A percentile compares a stretch with the other conserved stretches of the same genome.
Conservation (phyloP, 2,329 filamentous ascomycete genomes). For the Bipolaris sorokiniana region DNA sequence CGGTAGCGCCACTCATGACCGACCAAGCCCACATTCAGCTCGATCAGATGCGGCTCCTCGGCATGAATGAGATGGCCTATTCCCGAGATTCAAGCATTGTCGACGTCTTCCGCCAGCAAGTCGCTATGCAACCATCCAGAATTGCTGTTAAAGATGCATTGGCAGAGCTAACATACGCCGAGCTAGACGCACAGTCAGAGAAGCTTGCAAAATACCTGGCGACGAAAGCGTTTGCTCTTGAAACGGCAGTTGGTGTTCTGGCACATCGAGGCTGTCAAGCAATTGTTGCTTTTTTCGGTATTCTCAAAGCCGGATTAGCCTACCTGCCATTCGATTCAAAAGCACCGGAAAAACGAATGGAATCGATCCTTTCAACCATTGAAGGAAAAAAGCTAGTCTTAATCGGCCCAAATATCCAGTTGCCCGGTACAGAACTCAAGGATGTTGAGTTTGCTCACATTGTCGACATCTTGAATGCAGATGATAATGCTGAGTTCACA, state of each 20-base stretch:
- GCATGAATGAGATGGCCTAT: not conserved
- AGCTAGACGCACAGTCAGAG: constrained; percentile 14
- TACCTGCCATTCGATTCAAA: constrained; percentile 48
- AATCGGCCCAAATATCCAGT: too few species aligned
- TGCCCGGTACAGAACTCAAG: too few species aligned
- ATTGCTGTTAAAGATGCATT: constrained; percentile 16
- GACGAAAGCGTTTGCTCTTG: constrained; percentile 1
- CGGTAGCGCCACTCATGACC: not conserved
- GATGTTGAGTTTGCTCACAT: not conserved
- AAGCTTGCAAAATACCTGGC: constrained; percentile 10
- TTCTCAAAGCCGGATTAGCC: constrained; percentile 50
- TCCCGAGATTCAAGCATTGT: constrained; percentile 10
- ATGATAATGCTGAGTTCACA: constrained; percentile 29
- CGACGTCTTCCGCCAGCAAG: constrained; percentile 15
- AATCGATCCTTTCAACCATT: constrained; percentile 46
- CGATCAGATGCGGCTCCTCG: not conserved
- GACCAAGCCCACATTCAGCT: not conserved
- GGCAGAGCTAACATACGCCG: constrained; percentile 12
- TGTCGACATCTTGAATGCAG: constrained; percentile 42
- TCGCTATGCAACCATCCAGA: not conserved
- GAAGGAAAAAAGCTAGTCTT: constrained; percentile 46
- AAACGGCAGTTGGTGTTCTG: constrained; percentile 22
- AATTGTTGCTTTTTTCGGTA: constrained; percentile 48
- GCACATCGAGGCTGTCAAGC: constrained; percentile 23
- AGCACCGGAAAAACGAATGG: constrained; percentile 39